Conservation (phyloP, 1,284 basidiomycete genomes). For the Apiotrichum gracile region DNA sequence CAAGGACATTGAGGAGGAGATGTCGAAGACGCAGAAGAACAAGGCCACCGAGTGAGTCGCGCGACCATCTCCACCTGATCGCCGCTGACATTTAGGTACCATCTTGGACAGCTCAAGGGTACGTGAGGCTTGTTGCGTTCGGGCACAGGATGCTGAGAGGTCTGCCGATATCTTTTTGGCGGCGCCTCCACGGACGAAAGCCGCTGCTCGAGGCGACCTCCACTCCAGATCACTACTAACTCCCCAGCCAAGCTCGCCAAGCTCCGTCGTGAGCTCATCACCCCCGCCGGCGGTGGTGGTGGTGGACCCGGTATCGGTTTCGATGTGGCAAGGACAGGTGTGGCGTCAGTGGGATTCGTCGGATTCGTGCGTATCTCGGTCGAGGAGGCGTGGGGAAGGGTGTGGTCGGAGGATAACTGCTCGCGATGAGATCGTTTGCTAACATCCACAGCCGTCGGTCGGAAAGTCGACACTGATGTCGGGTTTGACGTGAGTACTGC, state of each 20-base stretch:
- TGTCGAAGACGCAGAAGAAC: slow-evolving; percentile 69
- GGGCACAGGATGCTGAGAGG: too few species aligned
- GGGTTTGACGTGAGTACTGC: slow-evolving; percentile 63
- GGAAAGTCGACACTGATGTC: slow-evolving; percentile 92
- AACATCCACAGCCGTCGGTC: slow-evolving; percentile 16
- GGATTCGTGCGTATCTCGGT: slow-evolving; percentile 46
- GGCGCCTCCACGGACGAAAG: too few species aligned
- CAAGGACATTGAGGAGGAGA: slow-evolving; percentile 49
- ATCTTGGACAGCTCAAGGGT: slow-evolving; percentile 87
- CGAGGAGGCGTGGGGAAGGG: too few species aligned
- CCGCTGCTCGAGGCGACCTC: not conserved
- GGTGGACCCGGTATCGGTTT: slow-evolving; percentile 86
- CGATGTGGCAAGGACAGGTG: slow-evolving; percentile 95
- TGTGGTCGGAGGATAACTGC: too few species aligned
- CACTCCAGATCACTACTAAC: slow-evolving; percentile 7
- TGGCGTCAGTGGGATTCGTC: slow-evolving; percentile 91
- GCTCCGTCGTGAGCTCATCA: slow-evolving; percentile 87
- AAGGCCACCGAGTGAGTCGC: slow-evolving; percentile 57
- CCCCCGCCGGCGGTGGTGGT: slow-evolving; percentile 67
- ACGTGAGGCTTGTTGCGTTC: slow-evolving; percentile 3
- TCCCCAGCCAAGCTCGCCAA: slow-evolving; percentile 86
- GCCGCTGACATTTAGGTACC: slow-evolving; percentile 55
- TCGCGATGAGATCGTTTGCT: not conserved
- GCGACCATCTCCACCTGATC: not conserved
- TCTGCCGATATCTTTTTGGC: too few species aligned